Percentiles rank a stretch among this genome's conserved stretches.
Evolutionary conservation across 1,284 basidiomycete species (phyloP).

Genomic region (Cutaneotrichosporon spelunceum): DNA sequence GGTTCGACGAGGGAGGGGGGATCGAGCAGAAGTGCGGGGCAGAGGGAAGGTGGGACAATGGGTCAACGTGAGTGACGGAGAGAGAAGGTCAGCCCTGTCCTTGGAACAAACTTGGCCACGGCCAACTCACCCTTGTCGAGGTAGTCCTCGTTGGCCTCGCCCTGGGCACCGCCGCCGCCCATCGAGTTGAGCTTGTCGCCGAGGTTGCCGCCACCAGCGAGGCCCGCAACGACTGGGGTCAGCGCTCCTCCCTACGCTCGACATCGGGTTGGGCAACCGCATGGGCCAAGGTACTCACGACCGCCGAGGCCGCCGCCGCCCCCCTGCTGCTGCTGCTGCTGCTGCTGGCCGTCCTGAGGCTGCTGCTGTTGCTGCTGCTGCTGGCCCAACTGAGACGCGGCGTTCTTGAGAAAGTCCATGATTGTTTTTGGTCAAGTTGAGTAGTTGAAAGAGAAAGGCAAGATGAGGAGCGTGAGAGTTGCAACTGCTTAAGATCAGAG

Average conservation of each 20-base stretch:
- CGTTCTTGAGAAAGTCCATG: conserved; percentile 9
- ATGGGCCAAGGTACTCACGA: conserved; percentile 4
- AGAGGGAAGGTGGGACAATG: neutral
- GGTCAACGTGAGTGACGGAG: neutral
- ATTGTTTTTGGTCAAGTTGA: neutral
- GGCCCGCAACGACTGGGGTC: conserved; percentile 2
- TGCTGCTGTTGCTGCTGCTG: conserved; percentile 9
- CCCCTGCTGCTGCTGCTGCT: conserved; percentile 4
- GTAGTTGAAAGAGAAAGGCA: neutral
- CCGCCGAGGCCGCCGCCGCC: conserved; percentile 9
- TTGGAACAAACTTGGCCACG: no score
- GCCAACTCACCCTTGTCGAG: conserved; percentile 21
- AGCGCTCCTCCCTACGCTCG: conserved; percentile 8
- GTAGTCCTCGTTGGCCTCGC: conserved; percentile 23
- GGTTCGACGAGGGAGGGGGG: no score
- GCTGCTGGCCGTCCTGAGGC: conserved; percentile 6
- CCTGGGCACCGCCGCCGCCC: conserved; percentile 20
- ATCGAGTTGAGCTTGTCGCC: conserved; percentile 23
- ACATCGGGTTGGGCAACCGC: neutral
- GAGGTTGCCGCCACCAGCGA: conserved; percentile 14
- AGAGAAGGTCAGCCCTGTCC: neutral
- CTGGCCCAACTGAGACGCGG: neutral
- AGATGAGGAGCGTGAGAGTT: neutral
- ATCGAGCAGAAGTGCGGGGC: no score
- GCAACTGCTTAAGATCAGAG: neutral